Percentiles rank a stretch among this genome's conserved stretches.
Evolutionary conservation across 345 rosid species (phyloP).

Genomic region (Rubroshorea leprosula): DNA sequence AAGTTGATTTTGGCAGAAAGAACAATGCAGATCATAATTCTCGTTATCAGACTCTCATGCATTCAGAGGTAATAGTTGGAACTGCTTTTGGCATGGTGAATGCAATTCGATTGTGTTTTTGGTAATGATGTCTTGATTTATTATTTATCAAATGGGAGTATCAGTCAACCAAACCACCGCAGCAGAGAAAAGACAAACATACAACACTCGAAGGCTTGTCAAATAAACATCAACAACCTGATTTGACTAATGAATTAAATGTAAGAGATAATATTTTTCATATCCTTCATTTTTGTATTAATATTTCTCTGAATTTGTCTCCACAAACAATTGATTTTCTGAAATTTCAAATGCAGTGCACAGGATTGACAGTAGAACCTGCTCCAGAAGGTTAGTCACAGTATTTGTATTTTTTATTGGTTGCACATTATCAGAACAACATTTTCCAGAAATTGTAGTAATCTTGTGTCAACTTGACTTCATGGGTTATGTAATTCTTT

Average conservation of each 20-base stretch:
- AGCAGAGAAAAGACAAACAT: conserved; percentile 21
- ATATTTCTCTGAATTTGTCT: not conserved
- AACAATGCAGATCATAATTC: conserved; percentile 15
- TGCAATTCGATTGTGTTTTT: not conserved
- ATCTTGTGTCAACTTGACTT: not conserved
- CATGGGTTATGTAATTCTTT: not conserved
- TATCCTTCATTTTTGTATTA: not conserved
- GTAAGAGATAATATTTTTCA: conserved; percentile 28
- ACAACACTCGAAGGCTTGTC: conserved; percentile 26
- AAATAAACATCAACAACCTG: conserved; percentile 26
- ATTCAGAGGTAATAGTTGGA: conserved; percentile 35
- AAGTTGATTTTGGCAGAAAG: conserved; percentile 14
- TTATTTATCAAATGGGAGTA: conserved; percentile 7
- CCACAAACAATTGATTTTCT: conserved; percentile 8
- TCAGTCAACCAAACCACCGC: conserved; percentile 16
- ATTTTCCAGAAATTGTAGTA: too few relatives aligned
- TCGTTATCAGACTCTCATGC: conserved; percentile 12
- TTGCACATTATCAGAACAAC: too few relatives aligned
- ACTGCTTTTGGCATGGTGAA: conserved; percentile 10
- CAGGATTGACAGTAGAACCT: conserved; percentile 29
- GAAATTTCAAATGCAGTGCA: conserved; percentile 37
- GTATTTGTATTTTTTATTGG: conserved; percentile 8
- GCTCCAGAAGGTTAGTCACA: conserved; percentile 52
- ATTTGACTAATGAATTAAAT: conserved; percentile 24
- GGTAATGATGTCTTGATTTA: not conserved